phyloP scores from a whole-genome alignment of 495 filamentous ascomycete genomes.

The Talaromyces trachyspermus region DNA sequence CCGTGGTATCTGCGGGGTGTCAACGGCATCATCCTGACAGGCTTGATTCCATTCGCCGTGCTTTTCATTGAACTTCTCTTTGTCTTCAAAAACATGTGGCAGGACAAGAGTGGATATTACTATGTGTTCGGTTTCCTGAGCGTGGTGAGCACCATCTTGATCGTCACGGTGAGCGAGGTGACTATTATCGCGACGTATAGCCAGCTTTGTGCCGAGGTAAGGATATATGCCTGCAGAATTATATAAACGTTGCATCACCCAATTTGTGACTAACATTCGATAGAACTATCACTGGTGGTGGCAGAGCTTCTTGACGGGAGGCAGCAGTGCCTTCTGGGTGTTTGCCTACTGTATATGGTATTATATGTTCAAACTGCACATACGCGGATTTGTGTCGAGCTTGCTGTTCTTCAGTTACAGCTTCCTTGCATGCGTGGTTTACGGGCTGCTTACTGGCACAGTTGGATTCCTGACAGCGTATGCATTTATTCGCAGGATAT shows the following conservation, averaged over 20 bases:
- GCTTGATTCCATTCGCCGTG: conserved; percentile 83
- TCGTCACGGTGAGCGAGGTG: conserved; percentile 79
- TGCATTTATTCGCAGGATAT: conserved; percentile 83
- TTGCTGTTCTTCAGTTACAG: conserved; percentile 85
- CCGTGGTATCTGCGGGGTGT: conserved; percentile 68
- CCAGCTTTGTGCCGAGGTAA: conserved; percentile 70
- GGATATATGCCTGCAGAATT: no score
- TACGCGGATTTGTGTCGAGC: conserved; percentile 72
- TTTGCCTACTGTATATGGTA: conserved; percentile 85
- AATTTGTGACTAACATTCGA: conserved; percentile 12
- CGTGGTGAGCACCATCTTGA: conserved; percentile 64
- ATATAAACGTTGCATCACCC: neutral
- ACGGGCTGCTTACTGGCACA: conserved; percentile 77
- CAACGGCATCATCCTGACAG: conserved; percentile 62
- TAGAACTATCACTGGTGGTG: conserved; percentile 96
- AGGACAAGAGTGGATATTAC: conserved; percentile 90
- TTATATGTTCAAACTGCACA: conserved; percentile 74
- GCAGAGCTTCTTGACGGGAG: conserved; percentile 82
- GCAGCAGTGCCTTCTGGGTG: conserved; percentile 75
- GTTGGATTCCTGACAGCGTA: conserved; percentile 85
- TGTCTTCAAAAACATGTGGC: conserved; percentile 86
- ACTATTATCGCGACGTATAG: conserved; percentile 85
- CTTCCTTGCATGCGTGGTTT: conserved; percentile 72
- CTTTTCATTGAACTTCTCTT: conserved; percentile 92
- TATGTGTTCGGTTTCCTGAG: conserved; percentile 91